Evolutionary conservation across 2,329 filamentous ascomycete genomes (phyloP).

Genomic region (Beauveria sp.): DNA sequence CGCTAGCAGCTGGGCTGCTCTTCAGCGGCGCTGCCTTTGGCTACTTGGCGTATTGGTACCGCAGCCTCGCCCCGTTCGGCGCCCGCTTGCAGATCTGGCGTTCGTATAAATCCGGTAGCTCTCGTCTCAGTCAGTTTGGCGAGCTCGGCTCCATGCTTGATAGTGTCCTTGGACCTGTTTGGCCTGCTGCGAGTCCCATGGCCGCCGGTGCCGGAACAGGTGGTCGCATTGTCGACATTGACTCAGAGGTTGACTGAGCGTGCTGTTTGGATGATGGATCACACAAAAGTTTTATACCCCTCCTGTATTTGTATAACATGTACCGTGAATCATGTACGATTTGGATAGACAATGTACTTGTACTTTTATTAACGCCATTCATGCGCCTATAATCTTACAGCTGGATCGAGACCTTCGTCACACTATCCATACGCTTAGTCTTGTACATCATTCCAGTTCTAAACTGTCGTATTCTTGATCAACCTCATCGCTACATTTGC

Average conservation of each 20-base stretch:
- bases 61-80: conserved; percentile 36
- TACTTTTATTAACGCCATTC: background rate
- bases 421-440: background rate
- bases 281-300: conserved; percentile 2
- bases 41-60: conserved; percentile 33
- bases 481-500: conserved; percentile 55
- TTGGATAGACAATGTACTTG: conserved; percentile 13
- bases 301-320: conserved; percentile 2
- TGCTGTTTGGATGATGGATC: background rate
- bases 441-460: background rate
- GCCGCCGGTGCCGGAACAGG: conserved; percentile 11
- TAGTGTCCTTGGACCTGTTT: conserved; percentile 24
- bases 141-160: conserved; percentile 39
- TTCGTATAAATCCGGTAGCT: conserved; percentile 19
- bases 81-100: conserved; percentile 36
- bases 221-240: conserved; percentile 25
- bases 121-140: conserved; percentile 35
- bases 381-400: background rate
- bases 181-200: conserved; percentile 13
- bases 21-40: conserved; percentile 30
- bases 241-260: conserved; percentile 28
- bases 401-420: background rate
- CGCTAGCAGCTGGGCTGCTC: conserved; percentile 26
- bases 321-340: background rate
- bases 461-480: background rate